phyloP scores from a whole-genome alignment of 352 stramenopile species.

The Globisporangium cederbergense region DNA sequence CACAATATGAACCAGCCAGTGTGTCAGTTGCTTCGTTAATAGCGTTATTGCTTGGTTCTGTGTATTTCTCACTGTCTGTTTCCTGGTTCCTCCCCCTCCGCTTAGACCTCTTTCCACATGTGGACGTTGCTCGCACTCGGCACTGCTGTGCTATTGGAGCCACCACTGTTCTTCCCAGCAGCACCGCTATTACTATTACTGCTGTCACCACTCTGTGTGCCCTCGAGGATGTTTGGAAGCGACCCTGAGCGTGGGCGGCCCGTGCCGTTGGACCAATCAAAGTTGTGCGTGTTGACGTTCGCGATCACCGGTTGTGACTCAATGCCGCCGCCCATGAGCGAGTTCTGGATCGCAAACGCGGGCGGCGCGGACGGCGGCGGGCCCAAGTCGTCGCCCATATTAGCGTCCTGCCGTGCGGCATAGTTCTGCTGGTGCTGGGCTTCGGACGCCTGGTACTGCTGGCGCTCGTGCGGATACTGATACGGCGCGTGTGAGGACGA shows the following conservation, averaged over 20 bases:
- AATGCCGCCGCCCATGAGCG: slow-evolving; percentile 80
- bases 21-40: not conserved
- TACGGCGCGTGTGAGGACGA: slow-evolving; percentile 7
- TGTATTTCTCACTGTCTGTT: not conserved
- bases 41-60: not conserved
- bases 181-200: not conserved
- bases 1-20: not conserved
- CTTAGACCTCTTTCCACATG: slow-evolving; percentile 38
- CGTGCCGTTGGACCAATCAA: slow-evolving; percentile 68
- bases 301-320: slow-evolving; percentile 63
- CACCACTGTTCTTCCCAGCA: not conserved
- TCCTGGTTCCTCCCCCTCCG: not conserved
- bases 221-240: slow-evolving; percentile 30
- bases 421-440: slow-evolving; percentile 1
- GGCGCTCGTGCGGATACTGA: slow-evolving; percentile 18
- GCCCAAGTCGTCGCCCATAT: slow-evolving; percentile 37
- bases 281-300: slow-evolving; percentile 80
- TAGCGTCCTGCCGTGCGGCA: not conserved
- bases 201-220: slow-evolving; percentile 6
- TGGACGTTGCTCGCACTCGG: slow-evolving; percentile 10
- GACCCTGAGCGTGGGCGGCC: slow-evolving; percentile 34
- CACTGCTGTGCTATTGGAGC: slow-evolving; percentile 3
- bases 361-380: slow-evolving; percentile 57
- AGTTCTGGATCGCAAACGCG: slow-evolving; percentile 68
- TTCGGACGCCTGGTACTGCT: not conserved